phyloP scores from a whole-genome alignment of 2,329 filamentous ascomycete species.

The Fusarium globosum region DNA sequence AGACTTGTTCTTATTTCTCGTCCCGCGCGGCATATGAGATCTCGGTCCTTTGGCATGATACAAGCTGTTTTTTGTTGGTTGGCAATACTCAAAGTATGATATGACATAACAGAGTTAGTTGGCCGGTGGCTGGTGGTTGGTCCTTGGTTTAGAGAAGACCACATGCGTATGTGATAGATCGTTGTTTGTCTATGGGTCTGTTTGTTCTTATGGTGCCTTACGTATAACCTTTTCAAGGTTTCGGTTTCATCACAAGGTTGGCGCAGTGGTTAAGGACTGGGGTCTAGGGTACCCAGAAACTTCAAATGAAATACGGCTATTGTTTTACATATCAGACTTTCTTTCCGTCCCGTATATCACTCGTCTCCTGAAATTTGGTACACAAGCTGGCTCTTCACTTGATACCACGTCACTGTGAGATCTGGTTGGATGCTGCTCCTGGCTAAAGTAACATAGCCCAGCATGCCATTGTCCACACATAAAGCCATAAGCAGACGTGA shows the following conservation, averaged over 20 bases:
- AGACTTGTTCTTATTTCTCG: background rate
- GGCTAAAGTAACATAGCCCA: background rate
- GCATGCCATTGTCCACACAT: background rate
- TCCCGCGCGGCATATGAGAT: background rate
- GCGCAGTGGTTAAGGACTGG: background rate
- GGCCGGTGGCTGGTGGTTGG: background rate
- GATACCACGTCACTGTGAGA: too few relatives aligned
- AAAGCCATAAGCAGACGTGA: background rate
- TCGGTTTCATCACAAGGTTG: background rate
- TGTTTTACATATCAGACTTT: background rate
- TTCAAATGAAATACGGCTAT: background rate
- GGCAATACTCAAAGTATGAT: background rate
- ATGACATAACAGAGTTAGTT: background rate
- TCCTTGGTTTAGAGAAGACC: background rate
- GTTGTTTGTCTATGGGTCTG: background rate
- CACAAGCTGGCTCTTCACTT: background rate
- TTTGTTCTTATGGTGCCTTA: background rate
- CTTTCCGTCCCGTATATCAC: background rate
- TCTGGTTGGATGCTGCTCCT: background rate
- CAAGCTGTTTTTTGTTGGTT: background rate
- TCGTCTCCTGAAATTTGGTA: too few relatives aligned
- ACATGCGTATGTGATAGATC: background rate
- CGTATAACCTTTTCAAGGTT: background rate
- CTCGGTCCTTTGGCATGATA: background rate
- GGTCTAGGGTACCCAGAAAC: background rate